A percentile compares a stretch with the other conserved stretches of the same genome.
Conservation (phyloP, 2,329 filamentous ascomycete genomes). For the Sporothrix protearum region DNA sequence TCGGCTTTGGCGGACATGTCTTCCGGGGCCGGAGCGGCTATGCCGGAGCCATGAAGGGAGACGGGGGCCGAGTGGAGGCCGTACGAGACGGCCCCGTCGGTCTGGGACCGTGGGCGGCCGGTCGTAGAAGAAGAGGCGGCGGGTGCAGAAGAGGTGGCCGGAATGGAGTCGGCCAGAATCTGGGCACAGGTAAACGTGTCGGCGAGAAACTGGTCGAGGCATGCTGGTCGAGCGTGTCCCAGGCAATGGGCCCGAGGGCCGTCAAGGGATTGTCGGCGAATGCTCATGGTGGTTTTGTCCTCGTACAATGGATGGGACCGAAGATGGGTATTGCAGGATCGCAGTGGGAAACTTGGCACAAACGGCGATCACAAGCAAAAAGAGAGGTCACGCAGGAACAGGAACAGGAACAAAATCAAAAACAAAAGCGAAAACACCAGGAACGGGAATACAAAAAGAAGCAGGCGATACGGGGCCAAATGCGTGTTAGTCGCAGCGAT, state of each 20-base stretch:
- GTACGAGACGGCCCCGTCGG: conserved; percentile 47
- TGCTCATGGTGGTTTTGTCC: background rate
- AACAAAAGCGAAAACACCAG: background rate
- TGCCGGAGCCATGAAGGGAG: background rate
- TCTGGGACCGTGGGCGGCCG: conserved; percentile 53
- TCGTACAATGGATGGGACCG: no score
- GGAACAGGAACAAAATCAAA: background rate
- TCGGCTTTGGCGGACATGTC: conserved; percentile 40
- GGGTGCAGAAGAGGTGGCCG: background rate
- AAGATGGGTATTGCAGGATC: no score
- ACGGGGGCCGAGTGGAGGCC: conserved; percentile 17
- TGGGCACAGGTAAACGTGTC: conserved; percentile 27
- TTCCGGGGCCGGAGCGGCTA: background rate
- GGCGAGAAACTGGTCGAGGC: conserved; percentile 23
- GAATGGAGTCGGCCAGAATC: conserved; percentile 27
- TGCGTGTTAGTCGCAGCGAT: background rate
- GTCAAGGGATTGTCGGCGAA: conserved; percentile 44
- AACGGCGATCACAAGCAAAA: background rate
- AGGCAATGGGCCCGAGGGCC: conserved; percentile 50
- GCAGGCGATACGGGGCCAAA: background rate
- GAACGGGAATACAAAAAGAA: background rate
- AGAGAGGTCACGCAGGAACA: background rate
- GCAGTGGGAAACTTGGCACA: no score
- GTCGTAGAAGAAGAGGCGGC: conserved; percentile 30
- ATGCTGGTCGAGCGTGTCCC: conserved; percentile 37